Evolutionary conservation across 202 grass and related monocot species (phyloP).

Genomic region (Panicum hallii): DNA sequence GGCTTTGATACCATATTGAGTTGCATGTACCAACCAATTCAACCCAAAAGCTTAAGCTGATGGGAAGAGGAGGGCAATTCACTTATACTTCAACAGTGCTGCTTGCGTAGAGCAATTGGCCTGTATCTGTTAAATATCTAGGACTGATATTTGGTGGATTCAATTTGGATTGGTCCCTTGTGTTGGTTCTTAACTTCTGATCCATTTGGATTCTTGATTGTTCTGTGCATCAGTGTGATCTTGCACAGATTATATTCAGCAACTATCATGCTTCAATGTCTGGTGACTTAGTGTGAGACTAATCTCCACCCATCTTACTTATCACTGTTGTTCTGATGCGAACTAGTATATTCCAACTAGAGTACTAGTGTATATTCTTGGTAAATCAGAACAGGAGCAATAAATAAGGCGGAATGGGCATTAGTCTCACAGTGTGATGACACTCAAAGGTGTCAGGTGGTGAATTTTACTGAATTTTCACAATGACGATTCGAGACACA

Average conservation of each 20-base stretch:
- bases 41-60: too few species aligned
- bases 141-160: constrained; percentile 15
- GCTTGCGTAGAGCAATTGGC: background rate
- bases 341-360: background rate
- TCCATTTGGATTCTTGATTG: background rate
- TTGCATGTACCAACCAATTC: too few species aligned
- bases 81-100: too few species aligned
- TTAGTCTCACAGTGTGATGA: background rate
- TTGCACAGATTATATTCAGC: background rate
- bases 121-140: background rate
- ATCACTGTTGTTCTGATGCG: background rate
- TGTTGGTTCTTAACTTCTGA: constrained; percentile 12
- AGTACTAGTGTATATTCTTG: background rate
- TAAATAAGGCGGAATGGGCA: background rate
- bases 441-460: background rate
- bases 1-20: too few species aligned
- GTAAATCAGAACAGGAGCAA: constrained; percentile 3
- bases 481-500: background rate
- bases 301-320: background rate
- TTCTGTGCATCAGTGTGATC: background rate
- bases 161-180: background rate
- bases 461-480: background rate
- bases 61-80: too few species aligned
- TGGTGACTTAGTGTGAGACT: background rate
- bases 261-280: background rate